Base-by-base conservation (phyloP, 1,284 basidiomycete genomes). In the Cutaneotrichosporon cutaneum region DNA sequence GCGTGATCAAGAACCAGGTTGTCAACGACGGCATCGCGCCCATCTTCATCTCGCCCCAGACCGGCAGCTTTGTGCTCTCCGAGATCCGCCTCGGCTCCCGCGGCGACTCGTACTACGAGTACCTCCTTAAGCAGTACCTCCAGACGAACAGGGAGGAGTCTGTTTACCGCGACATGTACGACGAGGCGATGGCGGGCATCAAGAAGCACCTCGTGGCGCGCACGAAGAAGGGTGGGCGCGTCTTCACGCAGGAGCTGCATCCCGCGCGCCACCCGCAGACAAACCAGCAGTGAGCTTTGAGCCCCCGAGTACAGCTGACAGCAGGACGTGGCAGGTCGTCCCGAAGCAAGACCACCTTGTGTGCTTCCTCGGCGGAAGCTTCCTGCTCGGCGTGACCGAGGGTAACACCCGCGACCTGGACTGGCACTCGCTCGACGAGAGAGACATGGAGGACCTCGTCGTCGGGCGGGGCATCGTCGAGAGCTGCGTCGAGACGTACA, bases 311-410 rank as follows among this genome's bases (percentile, higher is more conserved):
- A 39, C 36, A 51, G 14, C 50, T 26, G 61, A 68, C 51, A 5
- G 14, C 68, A 90, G 89, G 32, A 77, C 81, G 56, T 92, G 89
- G 90, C 82, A 83, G 26, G 81, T 90, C 16, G 82, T 84, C 1
- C 89, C 90, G 16, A 95, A 96, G 78, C 94, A 98, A 81, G 94
- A 98, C 76, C 94, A 97, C 77, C 85, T 98, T 22, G 94, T 92
- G 1, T 97, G 94, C 79, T 98, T 97, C 86, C 81, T 97, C 51
- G 93, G 89, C 36, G 94, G 93, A 6, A 90, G 90, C 2, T 85
- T 97, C 68, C 88, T 97, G 83, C 85, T 97, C 7, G 93, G 94
- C 22, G 89, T 93, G 14, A 89, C 89, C 1, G 87, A 87, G 33
- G 84, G 87, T 0, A 85, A 86, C 2, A 77, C 87, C 4, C 86